phyloP scores from a whole-genome alignment of 2,329 filamentous ascomycete species.

The Calonectria henricotiae region DNA sequence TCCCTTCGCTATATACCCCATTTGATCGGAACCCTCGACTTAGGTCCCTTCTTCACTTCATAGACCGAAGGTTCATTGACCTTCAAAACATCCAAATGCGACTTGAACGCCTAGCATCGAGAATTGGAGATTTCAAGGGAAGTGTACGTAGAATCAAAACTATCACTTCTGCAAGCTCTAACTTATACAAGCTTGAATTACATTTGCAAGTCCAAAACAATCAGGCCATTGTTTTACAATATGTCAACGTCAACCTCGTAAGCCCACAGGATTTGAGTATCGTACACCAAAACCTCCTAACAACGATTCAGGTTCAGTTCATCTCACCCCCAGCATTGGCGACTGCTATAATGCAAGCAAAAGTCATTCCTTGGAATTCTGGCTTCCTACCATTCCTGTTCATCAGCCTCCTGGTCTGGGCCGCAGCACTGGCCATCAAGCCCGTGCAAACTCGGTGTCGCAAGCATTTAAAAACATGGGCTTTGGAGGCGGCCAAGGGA shows the following conservation, averaged over 20 bases:
- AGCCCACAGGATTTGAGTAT: rapidly evolving
- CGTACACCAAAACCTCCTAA: not conserved
- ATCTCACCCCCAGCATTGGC: not conserved
- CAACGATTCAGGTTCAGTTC: not conserved
- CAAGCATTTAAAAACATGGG: too few species aligned
- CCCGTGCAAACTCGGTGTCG: not conserved
- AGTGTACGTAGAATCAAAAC: not conserved
- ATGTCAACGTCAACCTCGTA: not conserved
- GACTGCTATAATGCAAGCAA: not conserved
- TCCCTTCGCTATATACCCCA: not conserved
- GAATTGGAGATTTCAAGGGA: not conserved
- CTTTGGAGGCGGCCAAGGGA: not conserved
- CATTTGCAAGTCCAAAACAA: conserved; percentile 4
- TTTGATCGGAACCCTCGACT: not conserved
- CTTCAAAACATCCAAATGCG: not conserved
- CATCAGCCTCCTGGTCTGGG: not conserved
- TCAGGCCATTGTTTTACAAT: not conserved
- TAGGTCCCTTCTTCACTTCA: not conserved
- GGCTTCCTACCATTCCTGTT: not conserved
- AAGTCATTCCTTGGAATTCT: not conserved
- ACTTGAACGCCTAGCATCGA: not conserved
- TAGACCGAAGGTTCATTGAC: not conserved
- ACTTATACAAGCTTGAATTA: not conserved
- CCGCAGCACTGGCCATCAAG: too few species aligned
- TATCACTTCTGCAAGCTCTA: not conserved